Base-by-base conservation (phyloP, 345 rosid species). In the Camelina sativa region DNA sequence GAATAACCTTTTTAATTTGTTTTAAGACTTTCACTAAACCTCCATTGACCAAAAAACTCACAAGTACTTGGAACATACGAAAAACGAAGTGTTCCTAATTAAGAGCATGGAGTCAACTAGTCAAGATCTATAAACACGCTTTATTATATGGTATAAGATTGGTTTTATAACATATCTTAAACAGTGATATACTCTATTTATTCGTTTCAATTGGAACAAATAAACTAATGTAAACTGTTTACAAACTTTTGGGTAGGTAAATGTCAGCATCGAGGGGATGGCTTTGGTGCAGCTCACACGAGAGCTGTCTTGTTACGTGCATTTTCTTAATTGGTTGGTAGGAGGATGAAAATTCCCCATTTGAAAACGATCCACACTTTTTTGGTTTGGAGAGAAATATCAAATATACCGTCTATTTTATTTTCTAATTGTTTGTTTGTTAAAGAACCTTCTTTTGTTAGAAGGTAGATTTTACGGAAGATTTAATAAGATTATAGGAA, bases 261-360 rank as follows among this genome's bases (percentile, higher is more conserved):
- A 43, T 20, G 71, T 73, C 77, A 54, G 64, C 71, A 62, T 73
- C 71, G 46, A 20, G 69, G 47, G 70, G 64, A 54, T 32, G 70
- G 71, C 64, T 63, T 73, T 43, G 56, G 56, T 54, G 69, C 56
- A 32, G 63, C 70, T 41, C 76, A 62, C 69, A 63, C 62, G 69
- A 41, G 62, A 63, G 53, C 47, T 62, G 69, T 53, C 46, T 41
- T 62, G 34, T 72, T 53, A 53, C 54, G 62, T 62, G 76, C 23
- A 28, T 17, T 12, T 46, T 52, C 40, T 41, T 60, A 2, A 53
- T 62, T 62, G 69, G 62, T 15, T 28, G 13, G 11, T 28, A 41
- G 2, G 53, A 51, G 40, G 54, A 72, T 61, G 38, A 61, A 70
- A 35, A 48, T 61, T 52, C 68, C 38, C 51, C 53, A 8, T 37